Base-by-base conservation (phyloP, 768 basidiomycete genomes). In the Termitomyces sp. region DNA sequence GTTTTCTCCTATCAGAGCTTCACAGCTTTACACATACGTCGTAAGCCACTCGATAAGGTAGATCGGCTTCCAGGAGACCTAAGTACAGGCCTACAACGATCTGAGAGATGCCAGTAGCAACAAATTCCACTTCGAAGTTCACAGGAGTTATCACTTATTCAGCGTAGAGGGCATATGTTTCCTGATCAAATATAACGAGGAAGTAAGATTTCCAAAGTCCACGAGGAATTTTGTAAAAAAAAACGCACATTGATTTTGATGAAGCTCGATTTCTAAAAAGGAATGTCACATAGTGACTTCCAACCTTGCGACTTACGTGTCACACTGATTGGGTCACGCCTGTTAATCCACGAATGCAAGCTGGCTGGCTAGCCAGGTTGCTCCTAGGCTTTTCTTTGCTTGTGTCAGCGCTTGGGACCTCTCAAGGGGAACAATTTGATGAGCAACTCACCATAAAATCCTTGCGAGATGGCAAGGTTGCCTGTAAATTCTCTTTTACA, bases 401-500 rank as follows among this genome's bases (percentile, higher is more conserved):
- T 39, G 42, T 43, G 5, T 42, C 55, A 5, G 42, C 48, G 22
- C 45, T 57, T 9, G 61, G 53, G 2, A 39, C 30, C 27, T 48
- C 47, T 22, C 16, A 45, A 36, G 49, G 2, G 2, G 86, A 87
- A 71, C 64, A 71, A 24, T 87, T 86, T 59, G 66, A 79, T 48
- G 82, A 83, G 64, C 60, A 74, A 46, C 67, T 83, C 16, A 66
- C 68, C 9, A 67, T 83, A 33, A 74, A 69, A 39, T 68, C 92
- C 0, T 80, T 97, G 34, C 76, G 80, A 6, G 91, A 98, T 69
- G 96, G 95, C 50, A 89, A 87, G 68, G 85, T 98, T 39, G 81
- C 83, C 0, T 82, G 93, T 1, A 80, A 81, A 32, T 97, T 98
- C 75, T 80, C 87, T 1, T 98, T 98, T 72, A 84, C 75, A 27